phyloP scores from a whole-genome alignment of 1,139 yeast species.

The Chernovozyma sophiae-reginae region DNA sequence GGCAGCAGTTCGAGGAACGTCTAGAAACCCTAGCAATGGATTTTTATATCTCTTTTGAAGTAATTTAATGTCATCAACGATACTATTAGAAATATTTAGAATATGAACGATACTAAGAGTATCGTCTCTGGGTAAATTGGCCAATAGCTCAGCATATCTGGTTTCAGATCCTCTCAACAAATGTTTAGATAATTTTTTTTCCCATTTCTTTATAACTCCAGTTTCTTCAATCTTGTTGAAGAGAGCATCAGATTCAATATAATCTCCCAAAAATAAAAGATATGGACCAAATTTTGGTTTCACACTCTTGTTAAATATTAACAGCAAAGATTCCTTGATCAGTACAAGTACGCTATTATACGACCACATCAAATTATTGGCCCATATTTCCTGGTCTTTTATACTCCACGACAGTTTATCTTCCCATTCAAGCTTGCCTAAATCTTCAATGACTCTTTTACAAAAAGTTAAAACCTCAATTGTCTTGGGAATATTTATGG shows the following conservation, averaged over 20 bases:
- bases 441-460: conserved; percentile 28
- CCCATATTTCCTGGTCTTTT: conserved; percentile 52
- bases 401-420: conserved; percentile 41
- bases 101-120: conserved; percentile 56
- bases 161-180: conserved; percentile 52
- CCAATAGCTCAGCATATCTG: conserved; percentile 55
- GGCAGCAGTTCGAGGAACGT: conserved; percentile 54
- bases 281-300: conserved; percentile 64
- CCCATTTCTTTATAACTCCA: conserved; percentile 47
- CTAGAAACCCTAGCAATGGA: conserved; percentile 57
- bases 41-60: conserved; percentile 59
- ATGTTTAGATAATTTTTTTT: conserved; percentile 45
- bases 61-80: conserved; percentile 47
- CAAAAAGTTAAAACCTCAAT: conserved; percentile 26
- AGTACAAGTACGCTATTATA: conserved; percentile 47
- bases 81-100: conserved; percentile 53
- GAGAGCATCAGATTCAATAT: conserved; percentile 47
- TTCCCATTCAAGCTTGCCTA: conserved; percentile 31
- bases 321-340: conserved; percentile 41
- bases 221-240: conserved; percentile 33
- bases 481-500: conserved; percentile 28
- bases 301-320: conserved; percentile 42
- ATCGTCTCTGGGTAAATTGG: conserved; percentile 62
- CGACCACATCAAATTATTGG: conserved; percentile 41
- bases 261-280: conserved; percentile 47